These are phyloP conservation scores for Vitis hybrid DNA, from an alignment of 177 flowering plant species.

Conservation along the genomic window DNA sequence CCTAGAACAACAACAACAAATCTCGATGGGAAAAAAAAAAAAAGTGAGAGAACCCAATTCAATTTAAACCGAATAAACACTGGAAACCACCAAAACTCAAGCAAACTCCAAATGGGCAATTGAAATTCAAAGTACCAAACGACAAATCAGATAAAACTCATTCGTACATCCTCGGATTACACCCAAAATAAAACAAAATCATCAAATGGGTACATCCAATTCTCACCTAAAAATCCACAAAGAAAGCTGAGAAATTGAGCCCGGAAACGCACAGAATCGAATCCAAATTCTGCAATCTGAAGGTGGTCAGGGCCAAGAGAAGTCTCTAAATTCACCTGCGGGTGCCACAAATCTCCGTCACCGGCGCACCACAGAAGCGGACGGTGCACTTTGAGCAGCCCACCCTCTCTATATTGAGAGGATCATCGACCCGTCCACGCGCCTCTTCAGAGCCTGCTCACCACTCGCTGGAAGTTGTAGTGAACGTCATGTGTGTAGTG, in stretches of 20 bases:
- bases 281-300: not conserved
- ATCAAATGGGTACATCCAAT: slow-evolving; percentile 3
- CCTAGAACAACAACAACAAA: not conserved
- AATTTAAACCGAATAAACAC: not conserved
- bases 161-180: not conserved
- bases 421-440: slow-evolving; percentile 12
- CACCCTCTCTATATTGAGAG: not conserved
- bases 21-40: not conserved
- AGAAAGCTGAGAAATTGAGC: not conserved
- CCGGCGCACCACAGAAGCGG: slow-evolving; percentile 18
- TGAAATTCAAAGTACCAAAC: not conserved
- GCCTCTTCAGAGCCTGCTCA: slow-evolving; percentile 1
- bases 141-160: not conserved
- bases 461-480: not conserved
- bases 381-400: slow-evolving; percentile 13
- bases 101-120: not conserved
- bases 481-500: not conserved
- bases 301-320: not conserved
- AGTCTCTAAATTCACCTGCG: slow-evolving; percentile 2
- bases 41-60: not conserved
- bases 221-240: slow-evolving; percentile 12
- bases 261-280: not conserved
- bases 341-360: slow-evolving; percentile 14
- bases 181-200: not conserved
- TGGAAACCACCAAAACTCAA: not conserved